Evolutionary conservation across 768 basidiomycete genomes (phyloP), one percentile per base, ranked within the genome.

Genomic region (Rhodotorula sphaerocarpa): DNA sequence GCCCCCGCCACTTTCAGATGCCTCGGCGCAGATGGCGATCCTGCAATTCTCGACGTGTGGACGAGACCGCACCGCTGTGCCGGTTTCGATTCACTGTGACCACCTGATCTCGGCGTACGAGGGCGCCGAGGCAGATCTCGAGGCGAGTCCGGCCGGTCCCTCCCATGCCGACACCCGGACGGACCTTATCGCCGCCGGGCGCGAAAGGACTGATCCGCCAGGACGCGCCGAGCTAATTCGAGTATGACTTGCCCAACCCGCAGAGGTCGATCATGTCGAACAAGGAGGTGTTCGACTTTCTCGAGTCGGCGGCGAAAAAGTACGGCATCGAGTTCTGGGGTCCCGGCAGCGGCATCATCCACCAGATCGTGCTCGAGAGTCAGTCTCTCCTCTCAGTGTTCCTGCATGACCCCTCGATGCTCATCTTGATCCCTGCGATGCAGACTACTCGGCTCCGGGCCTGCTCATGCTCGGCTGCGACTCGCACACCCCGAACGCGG

Each of bases 11-110:
- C 27, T 16, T 23, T 28, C 63, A 77, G 78, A 79, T 65, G 78
- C 78, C 21, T 77, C 75, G 2, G 78, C 78, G 7, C 78, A 79
- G 72, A 79, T 78, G 78, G 70, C 71, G 56, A 85, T 92, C 63
- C 77, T 99, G 61, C 95, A 99, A 77, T 99, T 97, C 77, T 96
- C 95, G 89, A 93, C 92, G 55, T 92, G 92, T 59, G 90, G 89
- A 25, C 82, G 95, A 55, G 76, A 83, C 30, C 80, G 81, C 65
- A 87, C 86, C 71, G 87, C 88, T 21, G 93, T 96, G 2, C 79
- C 79, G 5, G 75, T 77, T 10, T 77, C 76, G 66, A 95, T 99
- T 66, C 95, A 99, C 75, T 99, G 95, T 72, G 95, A 99, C 73
- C 95, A 99, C 76, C 81, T 99, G 48, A 96, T 99, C 61, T 90